Evolutionary conservation across 495 filamentous ascomycete species (phyloP).

Genomic region (Neurospora pannonica): DNA sequence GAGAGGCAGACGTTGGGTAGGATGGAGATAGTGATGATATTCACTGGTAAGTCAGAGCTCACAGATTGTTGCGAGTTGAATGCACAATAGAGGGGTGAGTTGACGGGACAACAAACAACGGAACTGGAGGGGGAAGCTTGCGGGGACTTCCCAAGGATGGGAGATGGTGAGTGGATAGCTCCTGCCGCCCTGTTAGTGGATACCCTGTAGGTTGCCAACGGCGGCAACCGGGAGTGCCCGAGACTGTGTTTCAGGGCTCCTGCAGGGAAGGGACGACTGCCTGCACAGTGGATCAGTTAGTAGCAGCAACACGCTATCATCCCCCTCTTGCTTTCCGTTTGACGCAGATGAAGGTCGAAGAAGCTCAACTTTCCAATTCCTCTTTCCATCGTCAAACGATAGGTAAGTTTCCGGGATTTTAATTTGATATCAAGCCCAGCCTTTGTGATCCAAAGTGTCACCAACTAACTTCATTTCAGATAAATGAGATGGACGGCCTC

Average conservation of each 20-base stretch:
- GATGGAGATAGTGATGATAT: neutral
- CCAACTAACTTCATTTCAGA: neutral
- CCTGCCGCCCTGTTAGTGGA: neutral
- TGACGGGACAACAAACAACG: neutral
- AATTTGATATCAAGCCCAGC: neutral
- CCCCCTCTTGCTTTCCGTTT: neutral
- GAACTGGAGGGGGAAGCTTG: neutral
- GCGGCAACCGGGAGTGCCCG: neutral
- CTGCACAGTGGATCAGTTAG: neutral
- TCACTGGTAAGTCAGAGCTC: neutral
- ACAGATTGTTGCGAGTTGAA: neutral
- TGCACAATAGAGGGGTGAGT: neutral
- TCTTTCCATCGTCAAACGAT: neutral
- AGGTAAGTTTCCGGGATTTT: neutral
- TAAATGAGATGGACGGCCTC: conserved; percentile 36
- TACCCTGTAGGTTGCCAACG: neutral
- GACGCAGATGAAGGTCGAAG: neutral
- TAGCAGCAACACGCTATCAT: neutral
- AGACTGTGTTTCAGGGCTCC: neutral
- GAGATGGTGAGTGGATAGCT: neutral
- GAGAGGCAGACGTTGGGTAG: neutral
- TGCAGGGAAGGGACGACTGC: neutral
- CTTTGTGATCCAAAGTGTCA: neutral
- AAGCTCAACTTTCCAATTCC: neutral
- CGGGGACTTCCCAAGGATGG: neutral